phyloP scores from a whole-genome alignment of 2,329 filamentous ascomycete species.

The Pseudogymnoascus sp. region DNA sequence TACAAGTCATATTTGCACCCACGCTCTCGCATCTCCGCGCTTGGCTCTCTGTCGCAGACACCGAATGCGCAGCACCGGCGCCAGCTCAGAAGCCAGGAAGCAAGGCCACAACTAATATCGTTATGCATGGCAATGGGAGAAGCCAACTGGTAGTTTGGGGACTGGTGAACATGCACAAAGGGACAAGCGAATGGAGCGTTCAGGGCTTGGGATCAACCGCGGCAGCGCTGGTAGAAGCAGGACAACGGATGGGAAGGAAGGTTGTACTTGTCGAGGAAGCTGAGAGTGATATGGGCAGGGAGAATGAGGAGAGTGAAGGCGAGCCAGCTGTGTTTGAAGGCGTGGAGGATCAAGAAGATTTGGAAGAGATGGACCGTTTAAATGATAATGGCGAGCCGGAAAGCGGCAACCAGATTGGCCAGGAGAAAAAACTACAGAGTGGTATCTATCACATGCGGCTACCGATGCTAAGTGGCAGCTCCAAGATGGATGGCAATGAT shows the following conservation, averaged over 20 bases:
- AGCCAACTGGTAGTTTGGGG: slow-evolving; percentile 54
- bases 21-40: slow-evolving; percentile 72
- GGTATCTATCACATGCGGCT: slow-evolving; percentile 36
- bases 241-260: slow-evolving; percentile 37
- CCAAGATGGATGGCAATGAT: slow-evolving; percentile 35
- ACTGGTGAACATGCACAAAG: slow-evolving; percentile 55
- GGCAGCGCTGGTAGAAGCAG: slow-evolving; percentile 56
- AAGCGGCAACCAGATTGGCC: slow-evolving; percentile 22
- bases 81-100: slow-evolving; percentile 25
- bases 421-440: slow-evolving; percentile 33
- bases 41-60: slow-evolving; percentile 49
- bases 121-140: slow-evolving; percentile 32
- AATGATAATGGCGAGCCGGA: slow-evolving; percentile 24
- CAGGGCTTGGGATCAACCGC: slow-evolving; percentile 60
- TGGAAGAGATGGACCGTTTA: slow-evolving; percentile 21
- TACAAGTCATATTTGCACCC: slow-evolving; percentile 65
- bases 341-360: slow-evolving; percentile 20
- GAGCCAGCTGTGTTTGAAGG: slow-evolving; percentile 35
- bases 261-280: slow-evolving; percentile 41
- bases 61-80: slow-evolving; percentile 30
- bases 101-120: background rate
- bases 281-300: slow-evolving; percentile 14
- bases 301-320: slow-evolving; percentile 24
- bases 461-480: slow-evolving; percentile 54
- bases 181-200: slow-evolving; percentile 66